Conservation (phyloP, 805 yeast species). For the Saccharomycopsis vini region DNA sequence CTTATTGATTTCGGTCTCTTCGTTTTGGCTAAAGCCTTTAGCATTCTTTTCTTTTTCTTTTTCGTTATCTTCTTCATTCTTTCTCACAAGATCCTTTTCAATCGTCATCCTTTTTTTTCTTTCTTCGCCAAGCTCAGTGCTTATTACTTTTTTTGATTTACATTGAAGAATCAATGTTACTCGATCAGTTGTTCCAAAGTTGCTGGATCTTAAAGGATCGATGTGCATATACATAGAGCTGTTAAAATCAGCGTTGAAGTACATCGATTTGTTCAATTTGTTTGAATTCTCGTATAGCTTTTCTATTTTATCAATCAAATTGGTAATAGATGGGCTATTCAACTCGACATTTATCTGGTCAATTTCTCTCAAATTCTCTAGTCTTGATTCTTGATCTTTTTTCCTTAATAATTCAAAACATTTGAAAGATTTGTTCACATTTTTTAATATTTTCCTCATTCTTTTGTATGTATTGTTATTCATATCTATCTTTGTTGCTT, state of each 20-base stretch:
- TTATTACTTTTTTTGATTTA: not conserved
- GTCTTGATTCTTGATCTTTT: constrained; percentile 26
- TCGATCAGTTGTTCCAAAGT: constrained; percentile 15
- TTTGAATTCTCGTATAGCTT: constrained; percentile 11
- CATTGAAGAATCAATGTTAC: constrained; percentile 22
- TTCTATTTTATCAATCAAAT: constrained; percentile 7
- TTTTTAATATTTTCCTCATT: not conserved
- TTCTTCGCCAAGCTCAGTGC: constrained; percentile 22
- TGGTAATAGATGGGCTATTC: not conserved
- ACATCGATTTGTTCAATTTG: not conserved
- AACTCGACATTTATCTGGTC: constrained; percentile 16
- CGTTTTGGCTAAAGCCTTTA: too few relatives aligned
- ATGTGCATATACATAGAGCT: not conserved
- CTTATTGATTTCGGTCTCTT: too few relatives aligned
- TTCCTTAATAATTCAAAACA: constrained; percentile 29
- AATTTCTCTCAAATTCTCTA: constrained; percentile 20
- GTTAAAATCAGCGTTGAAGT: constrained; percentile 2
- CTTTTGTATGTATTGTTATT: too few relatives aligned
- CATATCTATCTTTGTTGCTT: not conserved
- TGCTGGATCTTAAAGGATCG: constrained; percentile 15
- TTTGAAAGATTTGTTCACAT: constrained; percentile 19
- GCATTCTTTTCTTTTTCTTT: too few relatives aligned
- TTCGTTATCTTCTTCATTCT: too few relatives aligned
- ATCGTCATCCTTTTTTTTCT: too few relatives aligned
- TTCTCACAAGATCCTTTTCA: too few relatives aligned